Percentiles rank a stretch among this genome's conserved stretches.
These are phyloP conservation scores for Juncus inflexus DNA, from an alignment of 176 grass and related monocot genomes.

Conservation along the genomic window DNA sequence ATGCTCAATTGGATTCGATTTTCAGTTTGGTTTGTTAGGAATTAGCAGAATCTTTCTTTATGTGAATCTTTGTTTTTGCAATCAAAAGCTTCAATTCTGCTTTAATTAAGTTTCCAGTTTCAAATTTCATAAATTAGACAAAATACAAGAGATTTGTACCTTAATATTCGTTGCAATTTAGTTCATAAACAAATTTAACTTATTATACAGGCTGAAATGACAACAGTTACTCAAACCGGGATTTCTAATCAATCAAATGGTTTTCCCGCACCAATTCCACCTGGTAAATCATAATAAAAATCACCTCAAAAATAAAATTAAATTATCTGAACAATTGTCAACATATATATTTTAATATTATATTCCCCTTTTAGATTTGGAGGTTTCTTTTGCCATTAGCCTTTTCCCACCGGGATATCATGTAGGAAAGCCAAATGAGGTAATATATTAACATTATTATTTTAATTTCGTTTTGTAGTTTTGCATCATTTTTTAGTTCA, in stretches of 20 bases:
- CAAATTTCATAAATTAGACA: no score
- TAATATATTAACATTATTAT: constrained; percentile 22
- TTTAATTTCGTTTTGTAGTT: constrained; percentile 19
- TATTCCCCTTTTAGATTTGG: constrained; percentile 48
- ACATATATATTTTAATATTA: constrained; percentile 28
- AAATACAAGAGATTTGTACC: no score
- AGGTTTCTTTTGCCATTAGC: constrained; percentile 91
- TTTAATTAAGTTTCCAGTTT: no score
- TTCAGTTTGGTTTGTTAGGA: no score
- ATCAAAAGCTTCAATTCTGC: no score
- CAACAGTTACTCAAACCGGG: constrained; percentile 33
- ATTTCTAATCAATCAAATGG: constrained; percentile 35
- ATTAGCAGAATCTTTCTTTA: no score
- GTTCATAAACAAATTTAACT: background rate
- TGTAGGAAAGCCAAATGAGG: constrained; percentile 67
- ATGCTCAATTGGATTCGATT: no score
- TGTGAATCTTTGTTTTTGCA: background rate
- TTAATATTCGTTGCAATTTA: no score
- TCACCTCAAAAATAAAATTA: constrained; percentile 14
- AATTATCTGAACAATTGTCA: constrained; percentile 19
- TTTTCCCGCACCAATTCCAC: constrained; percentile 30
- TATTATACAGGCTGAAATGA: constrained; percentile 12
- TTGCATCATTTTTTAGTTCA: constrained; percentile 9
- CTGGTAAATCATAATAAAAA: constrained; percentile 30
- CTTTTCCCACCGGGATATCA: constrained; percentile 82